Evolutionary conservation across 495 filamentous ascomycete species (phyloP).

Genomic region (Talaromyces stipitatus): DNA sequence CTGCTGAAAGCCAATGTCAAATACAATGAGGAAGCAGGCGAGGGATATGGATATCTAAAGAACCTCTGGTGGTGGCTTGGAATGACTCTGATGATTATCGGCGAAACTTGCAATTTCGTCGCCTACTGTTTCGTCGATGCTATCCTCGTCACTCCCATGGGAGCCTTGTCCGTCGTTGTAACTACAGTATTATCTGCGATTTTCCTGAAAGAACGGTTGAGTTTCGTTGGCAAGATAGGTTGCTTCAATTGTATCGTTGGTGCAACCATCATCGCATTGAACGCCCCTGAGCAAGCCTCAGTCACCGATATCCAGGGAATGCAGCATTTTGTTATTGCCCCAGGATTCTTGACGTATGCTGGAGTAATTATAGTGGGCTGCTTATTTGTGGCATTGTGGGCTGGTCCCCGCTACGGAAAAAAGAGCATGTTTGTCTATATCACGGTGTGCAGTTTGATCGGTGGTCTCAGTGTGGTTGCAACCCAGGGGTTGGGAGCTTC

Average conservation of each 20-base stretch:
- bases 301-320: slow-evolving; percentile 89
- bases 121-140: slow-evolving; percentile 97
- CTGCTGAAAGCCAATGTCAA: slow-evolving; percentile 89
- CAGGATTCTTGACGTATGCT: slow-evolving; percentile 78
- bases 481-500: slow-evolving; percentile 92
- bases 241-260: slow-evolving; percentile 95
- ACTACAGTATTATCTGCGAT: slow-evolving; percentile 91
- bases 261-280: slow-evolving; percentile 87
- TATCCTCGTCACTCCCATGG: slow-evolving; percentile 89
- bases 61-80: slow-evolving; percentile 93
- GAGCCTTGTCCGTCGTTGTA: slow-evolving; percentile 91
- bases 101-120: slow-evolving; percentile 95
- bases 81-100: slow-evolving; percentile 96
- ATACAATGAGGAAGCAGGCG: slow-evolving; percentile 92
- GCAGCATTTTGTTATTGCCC: slow-evolving; percentile 78
- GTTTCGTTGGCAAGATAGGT: slow-evolving; percentile 91
- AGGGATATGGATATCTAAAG: slow-evolving; percentile 97
- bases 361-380: slow-evolving; percentile 75
- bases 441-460: slow-evolving; percentile 88
- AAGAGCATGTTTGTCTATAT: slow-evolving; percentile 97
- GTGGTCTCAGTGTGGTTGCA: slow-evolving; percentile 88
- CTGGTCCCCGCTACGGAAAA: slow-evolving; percentile 85
- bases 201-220: slow-evolving; percentile 91
- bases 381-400: slow-evolving; percentile 68
- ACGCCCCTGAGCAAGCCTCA: slow-evolving; percentile 79